A percentile compares a stretch with the other conserved stretches of the same genome.
These are phyloP conservation scores for Candida patagonica DNA, from an alignment of 805 yeast genomes.

Conservation along the genomic window DNA sequence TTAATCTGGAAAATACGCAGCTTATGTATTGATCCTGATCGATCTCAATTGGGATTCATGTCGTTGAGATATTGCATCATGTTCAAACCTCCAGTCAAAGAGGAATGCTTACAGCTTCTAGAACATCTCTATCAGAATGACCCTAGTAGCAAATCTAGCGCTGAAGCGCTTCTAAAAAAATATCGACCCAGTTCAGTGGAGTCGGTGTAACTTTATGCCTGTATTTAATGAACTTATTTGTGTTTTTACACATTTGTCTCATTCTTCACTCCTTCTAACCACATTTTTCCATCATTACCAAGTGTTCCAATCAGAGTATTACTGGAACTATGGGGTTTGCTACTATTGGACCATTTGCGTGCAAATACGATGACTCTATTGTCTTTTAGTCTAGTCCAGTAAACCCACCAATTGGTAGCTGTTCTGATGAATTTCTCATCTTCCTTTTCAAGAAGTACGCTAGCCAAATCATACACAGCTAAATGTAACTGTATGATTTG, in stretches of 20 bases:
- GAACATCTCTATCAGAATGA: slow-evolving; percentile 22
- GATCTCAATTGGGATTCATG: slow-evolving; percentile 72
- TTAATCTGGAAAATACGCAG: slow-evolving; percentile 60
- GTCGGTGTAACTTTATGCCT: neutral
- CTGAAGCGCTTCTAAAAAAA: slow-evolving; percentile 21
- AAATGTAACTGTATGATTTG: slow-evolving; percentile 18
- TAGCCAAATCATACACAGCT: slow-evolving; percentile 7
- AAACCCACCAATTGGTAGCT: slow-evolving; percentile 22
- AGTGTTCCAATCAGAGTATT: slow-evolving; percentile 18
- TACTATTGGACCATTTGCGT: slow-evolving; percentile 14
- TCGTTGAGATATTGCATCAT: slow-evolving; percentile 70
- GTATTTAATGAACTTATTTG: too few relatives aligned
- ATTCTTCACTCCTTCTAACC: slow-evolving; percentile 21
- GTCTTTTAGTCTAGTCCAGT: slow-evolving; percentile 18
- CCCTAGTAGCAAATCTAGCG: slow-evolving; percentile 12
- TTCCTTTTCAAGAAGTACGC: slow-evolving; percentile 8
- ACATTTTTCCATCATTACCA: slow-evolving; percentile 21
- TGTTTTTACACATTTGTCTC: slow-evolving; percentile 11
- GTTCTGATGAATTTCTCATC: slow-evolving; percentile 19
- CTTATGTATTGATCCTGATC: slow-evolving; percentile 75
- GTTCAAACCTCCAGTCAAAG: slow-evolving; percentile 82
- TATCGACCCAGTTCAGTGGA: slow-evolving; percentile 18
- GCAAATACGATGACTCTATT: slow-evolving; percentile 18
- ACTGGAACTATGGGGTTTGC: slow-evolving; percentile 6
- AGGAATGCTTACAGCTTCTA: slow-evolving; percentile 29